Evolutionary conservation across 1,284 basidiomycete species (phyloP).

Genomic region (Gomphus sp.): DNA sequence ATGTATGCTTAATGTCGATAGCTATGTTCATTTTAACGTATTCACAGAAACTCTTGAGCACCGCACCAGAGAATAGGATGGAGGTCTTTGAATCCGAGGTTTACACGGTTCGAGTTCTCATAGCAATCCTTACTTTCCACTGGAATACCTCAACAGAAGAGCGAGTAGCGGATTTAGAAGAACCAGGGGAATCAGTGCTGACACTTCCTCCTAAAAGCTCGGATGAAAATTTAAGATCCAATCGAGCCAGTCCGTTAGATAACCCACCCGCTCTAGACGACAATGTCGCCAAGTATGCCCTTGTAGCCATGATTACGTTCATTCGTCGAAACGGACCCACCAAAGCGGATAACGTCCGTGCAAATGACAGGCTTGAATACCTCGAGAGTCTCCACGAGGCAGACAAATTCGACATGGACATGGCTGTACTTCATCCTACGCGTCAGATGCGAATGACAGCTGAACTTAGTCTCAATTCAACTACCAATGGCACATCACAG

Average conservation of each 20-base stretch:
- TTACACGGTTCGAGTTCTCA: conserved; percentile 80
- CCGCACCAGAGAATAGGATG: not conserved
- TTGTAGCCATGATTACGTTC: conserved; percentile 77
- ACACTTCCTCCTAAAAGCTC: conserved; percentile 11
- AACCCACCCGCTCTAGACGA: conserved; percentile 81
- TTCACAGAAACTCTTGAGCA: conserved; percentile 1
- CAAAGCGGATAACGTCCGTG: conserved; percentile 46
- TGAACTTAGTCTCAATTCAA: not conserved
- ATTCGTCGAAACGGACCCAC: conserved; percentile 62
- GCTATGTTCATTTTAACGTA: not conserved
- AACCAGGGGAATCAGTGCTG: conserved; percentile 13
- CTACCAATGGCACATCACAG: not conserved
- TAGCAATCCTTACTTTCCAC: conserved; percentile 32
- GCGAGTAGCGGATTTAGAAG: not conserved
- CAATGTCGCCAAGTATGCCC: conserved; percentile 75
- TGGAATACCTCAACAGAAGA: conserved; percentile 9
- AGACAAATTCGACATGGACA: conserved; percentile 38
- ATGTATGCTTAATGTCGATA: conserved; percentile 17
- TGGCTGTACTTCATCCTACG: not conserved
- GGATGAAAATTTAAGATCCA: conserved; percentile 8
- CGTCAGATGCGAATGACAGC: not conserved
- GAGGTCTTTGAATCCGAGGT: conserved; percentile 85
- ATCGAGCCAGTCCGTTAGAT: conserved; percentile 32
- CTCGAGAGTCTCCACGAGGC: conserved; percentile 66
- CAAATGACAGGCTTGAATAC: conserved; percentile 52